A percentile compares a stretch with the other conserved stretches of the same genome.
Conservation (phyloP, 331 rosid genomes). For the Pyrus hybrid region DNA sequence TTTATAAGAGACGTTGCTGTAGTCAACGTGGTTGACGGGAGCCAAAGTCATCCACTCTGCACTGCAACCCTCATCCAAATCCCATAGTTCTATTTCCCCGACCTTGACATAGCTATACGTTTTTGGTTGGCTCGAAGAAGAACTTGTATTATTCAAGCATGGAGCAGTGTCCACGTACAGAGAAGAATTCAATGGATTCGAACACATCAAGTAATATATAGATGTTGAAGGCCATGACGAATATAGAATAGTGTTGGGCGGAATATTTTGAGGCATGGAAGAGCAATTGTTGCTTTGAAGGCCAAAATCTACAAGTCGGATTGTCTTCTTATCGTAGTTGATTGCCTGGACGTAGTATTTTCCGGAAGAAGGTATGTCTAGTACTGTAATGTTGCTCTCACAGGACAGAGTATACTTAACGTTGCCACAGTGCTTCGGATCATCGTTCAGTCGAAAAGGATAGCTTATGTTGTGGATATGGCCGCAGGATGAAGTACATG, state of each 20-base stretch:
- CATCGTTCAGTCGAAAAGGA: neutral
- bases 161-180: neutral
- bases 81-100: neutral
- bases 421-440: neutral
- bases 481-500: constrained; percentile 1
- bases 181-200: neutral
- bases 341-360: neutral
- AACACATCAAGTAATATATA: neutral
- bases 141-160: neutral
- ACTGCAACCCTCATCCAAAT: neutral
- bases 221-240: neutral
- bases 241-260: neutral
- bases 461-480: neutral
- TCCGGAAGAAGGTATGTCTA: neutral
- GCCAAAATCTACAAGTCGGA: constrained; percentile 11
- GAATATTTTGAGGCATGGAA: neutral
- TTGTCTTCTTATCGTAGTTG: neutral
- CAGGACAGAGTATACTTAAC: neutral
- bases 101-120: neutral
- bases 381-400: neutral
- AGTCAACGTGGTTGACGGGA: no score
- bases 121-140: neutral
- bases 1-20: neutral
- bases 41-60: neutral
- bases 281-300: neutral